Evolutionary conservation across 345 rosid genomes (phyloP).

Genomic region (Syzygium grande): DNA sequence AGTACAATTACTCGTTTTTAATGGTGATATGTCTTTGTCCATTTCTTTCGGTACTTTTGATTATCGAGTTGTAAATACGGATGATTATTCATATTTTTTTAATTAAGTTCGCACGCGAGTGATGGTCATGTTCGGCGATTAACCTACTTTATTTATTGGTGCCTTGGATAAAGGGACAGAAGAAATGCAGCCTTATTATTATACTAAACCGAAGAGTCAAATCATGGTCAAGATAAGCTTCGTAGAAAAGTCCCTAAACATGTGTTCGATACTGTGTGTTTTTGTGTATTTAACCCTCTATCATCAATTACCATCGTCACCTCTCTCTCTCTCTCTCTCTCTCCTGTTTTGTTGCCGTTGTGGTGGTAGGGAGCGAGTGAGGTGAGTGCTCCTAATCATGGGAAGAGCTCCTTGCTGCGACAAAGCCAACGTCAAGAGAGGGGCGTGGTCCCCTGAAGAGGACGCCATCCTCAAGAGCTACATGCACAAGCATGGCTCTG

Average conservation of each 20-base stretch:
- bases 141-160: background rate
- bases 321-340: background rate
- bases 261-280: background rate
- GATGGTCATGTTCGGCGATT: background rate
- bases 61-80: background rate
- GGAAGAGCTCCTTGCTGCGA: conserved; percentile 44
- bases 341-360: background rate
- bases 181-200: background rate
- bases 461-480: conserved; percentile 18
- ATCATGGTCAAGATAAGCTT: background rate
- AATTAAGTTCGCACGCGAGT: background rate
- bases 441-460: conserved; percentile 40
- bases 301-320: background rate
- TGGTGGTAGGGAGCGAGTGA: background rate
- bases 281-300: background rate
- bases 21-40: background rate
- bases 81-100: background rate
- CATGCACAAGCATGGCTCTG: conserved; percentile 17
- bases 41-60: background rate
- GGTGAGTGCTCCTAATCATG: background rate
- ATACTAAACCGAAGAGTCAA: background rate
- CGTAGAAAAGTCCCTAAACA: background rate
- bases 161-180: background rate
- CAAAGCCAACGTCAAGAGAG: conserved; percentile 30
- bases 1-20: background rate